These are phyloP conservation scores for Rhamnella rubrinervis DNA, from an alignment of 331 rosid species.

Conservation along the genomic window DNA sequence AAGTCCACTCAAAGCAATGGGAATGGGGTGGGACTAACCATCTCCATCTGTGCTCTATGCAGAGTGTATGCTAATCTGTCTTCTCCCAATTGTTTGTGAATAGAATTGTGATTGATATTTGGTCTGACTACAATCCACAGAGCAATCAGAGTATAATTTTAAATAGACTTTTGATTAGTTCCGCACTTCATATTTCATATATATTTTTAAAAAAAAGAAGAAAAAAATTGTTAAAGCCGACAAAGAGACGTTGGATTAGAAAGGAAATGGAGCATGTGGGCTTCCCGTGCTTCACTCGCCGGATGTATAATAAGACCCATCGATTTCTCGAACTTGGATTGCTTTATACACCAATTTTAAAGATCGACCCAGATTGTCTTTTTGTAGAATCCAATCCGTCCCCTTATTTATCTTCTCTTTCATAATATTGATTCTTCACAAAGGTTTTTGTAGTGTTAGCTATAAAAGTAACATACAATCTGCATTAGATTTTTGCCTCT, in stretches of 20 bases:
- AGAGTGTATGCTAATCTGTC: conserved; percentile 16
- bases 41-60: neutral
- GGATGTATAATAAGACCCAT: conserved; percentile 25
- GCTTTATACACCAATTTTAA: conserved; percentile 29
- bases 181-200: neutral
- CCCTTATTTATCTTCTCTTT: conserved; percentile 15
- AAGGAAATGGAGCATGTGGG: conserved; percentile 48
- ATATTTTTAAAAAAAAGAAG: neutral
- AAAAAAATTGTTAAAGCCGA: conserved; percentile 28
- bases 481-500: neutral
- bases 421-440: conserved; percentile 12
- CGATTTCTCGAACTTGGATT: conserved; percentile 23
- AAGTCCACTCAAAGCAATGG: neutral
- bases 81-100: neutral
- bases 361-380: conserved; percentile 37
- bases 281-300: conserved; percentile 31
- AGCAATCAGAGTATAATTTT: neutral
- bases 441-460: neutral
- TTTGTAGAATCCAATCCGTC: conserved; percentile 11
- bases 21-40: conserved; percentile 4
- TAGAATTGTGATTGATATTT: neutral
- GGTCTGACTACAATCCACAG: conserved; percentile 10
- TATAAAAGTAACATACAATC: too few species aligned
- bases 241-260: conserved; percentile 45
- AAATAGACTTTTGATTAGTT: neutral